Conservation (phyloP, 305 asterid species). For the Fraxinus paxiana region DNA sequence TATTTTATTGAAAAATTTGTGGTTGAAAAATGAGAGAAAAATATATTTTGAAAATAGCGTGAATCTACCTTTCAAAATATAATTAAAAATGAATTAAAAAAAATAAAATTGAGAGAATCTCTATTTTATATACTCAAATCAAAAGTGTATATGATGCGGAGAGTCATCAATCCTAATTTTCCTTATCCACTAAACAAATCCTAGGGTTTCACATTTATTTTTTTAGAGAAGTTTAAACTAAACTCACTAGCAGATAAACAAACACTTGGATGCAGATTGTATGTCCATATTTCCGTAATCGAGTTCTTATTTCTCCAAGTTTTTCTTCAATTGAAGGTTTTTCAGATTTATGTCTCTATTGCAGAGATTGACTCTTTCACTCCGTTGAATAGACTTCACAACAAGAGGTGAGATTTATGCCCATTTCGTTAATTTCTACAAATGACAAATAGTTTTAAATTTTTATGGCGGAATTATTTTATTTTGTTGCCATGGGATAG, state of each 20-base stretch:
- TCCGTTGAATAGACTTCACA: background rate
- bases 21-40: too few species aligned
- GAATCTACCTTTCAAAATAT: too few species aligned
- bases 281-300: background rate
- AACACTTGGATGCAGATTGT: background rate
- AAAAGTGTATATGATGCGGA: background rate
- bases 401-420: conserved; percentile 11
- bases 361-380: background rate
- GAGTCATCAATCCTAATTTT: background rate
- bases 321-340: background rate
- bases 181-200: background rate
- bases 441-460: background rate
- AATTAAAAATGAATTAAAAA: too few species aligned
- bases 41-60: too few species aligned
- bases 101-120: too few species aligned
- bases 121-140: background rate
- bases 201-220: background rate
- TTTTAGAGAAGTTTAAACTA: background rate
- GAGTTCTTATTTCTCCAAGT: background rate
- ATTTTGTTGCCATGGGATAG: background rate
- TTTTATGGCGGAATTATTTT: background rate
- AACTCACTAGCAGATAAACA: background rate
- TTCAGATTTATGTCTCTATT: background rate
- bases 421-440: background rate
- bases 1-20: too few species aligned